phyloP scores from a whole-genome alignment of 163 green algal genomes.

The Volvox carteri region DNA sequence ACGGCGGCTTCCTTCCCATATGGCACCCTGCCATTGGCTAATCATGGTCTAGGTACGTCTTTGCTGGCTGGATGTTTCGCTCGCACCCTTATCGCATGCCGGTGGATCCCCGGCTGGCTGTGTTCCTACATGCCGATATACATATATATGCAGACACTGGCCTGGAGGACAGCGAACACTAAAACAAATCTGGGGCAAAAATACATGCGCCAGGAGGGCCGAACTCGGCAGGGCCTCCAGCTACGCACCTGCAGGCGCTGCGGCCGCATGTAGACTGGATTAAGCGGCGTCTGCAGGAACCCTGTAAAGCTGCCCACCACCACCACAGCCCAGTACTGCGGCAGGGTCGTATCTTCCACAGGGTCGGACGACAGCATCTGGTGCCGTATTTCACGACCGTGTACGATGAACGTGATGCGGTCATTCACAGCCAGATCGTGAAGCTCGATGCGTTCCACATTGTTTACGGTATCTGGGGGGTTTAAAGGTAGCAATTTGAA shows the following conservation, averaged over 20 bases:
- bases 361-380: background rate
- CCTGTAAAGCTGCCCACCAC: background rate
- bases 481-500: background rate
- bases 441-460: background rate
- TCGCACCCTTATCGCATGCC: background rate
- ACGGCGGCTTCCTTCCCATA: no score
- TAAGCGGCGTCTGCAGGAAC: background rate
- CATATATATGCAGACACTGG: no score
- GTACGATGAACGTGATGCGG: background rate
- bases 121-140: background rate
- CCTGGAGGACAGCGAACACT: no score
- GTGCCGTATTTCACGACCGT: background rate
- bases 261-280: conserved; percentile 2
- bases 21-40: no score
- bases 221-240: background rate
- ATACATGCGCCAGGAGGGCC: background rate
- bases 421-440: background rate
- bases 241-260: background rate
- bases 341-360: background rate
- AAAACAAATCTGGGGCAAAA: no score
- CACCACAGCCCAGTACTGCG: background rate
- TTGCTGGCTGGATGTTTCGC: no score
- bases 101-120: background rate
- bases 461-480: background rate
- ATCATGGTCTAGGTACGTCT: no score